Evolutionary conservation across 192 early-diverging fungal species (phyloP), one percentile per base, ranked within the genome.

Genomic region (Thoreauomyces humboldtii): DNA sequence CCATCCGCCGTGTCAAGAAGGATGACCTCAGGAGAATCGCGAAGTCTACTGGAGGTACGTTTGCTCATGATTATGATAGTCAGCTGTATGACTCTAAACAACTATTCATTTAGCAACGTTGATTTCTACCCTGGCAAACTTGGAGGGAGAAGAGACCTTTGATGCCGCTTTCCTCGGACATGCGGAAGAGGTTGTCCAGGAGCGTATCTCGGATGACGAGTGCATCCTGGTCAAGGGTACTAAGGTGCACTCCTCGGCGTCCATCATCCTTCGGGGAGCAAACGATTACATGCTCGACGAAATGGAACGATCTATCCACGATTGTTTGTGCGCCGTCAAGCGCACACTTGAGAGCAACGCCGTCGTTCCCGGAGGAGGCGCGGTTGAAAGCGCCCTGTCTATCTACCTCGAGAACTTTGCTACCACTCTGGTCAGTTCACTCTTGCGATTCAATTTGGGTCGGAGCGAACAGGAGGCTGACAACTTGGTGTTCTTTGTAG

Each of bases 261-360:
- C 94, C 17, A 87, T 99, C 34, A 94, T 99, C 64, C 83, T 99
- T 70, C 94, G 97, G 65, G 97, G 97, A 29, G 95, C 97, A 46
- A 99, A 98, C 75, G 97, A 99, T 71, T 99, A 89, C 67, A 96
- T 98, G 95, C 80, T 99, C 48, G 97, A 99, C 59, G 97, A 99
- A 78, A 98, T 99, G 95, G 97, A 99, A 75, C 84, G 97, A 50
- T 91, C 93, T 25, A 69, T 99, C 60, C 97, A 99, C 69, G 97
- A 99, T 79, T 81, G 87, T 38, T 66, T 99, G 63, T 94, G 92
- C 67, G 93, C 93, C 15, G 94, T 99, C 48, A 98, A 98, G 86
- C 83, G 97, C 25, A 96, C 95, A 5, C 77, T 99, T 48, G 97
- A 99, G 74, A 92, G 90, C 57, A 92, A 93, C 38, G 86, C 87